Base-by-base conservation (phyloP, 1,284 basidiomycete species). In the Ganoderma boninense region DNA sequence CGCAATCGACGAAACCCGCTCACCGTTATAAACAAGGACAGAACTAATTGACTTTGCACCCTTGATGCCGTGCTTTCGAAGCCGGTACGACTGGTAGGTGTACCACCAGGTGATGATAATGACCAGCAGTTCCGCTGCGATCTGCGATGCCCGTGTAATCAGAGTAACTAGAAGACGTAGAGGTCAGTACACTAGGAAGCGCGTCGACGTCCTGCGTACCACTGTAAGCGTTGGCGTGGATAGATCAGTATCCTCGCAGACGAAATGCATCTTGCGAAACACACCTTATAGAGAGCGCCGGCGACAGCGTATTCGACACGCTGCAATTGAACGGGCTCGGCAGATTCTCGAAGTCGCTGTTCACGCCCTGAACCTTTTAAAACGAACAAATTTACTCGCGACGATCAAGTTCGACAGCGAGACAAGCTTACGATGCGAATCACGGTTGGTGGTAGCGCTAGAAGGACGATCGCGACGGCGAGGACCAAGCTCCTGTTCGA, bases 271-370 rank as follows among this genome's bases (percentile, higher is more conserved):
- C 23, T 26, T 26, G 3, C 10, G 23, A 26, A 52, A 52, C 23
- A 5, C 10, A 52, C 49, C 49, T 52, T 3, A 52, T 11, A 14
- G 4, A 14, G 49, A 52, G 49, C 49, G 11, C 14, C 10, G 49
- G 49, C 2, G 49, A 26, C 23, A 52, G 23, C 4, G 49, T 14
- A n/a, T 52, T 52, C 23, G 49, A 52, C 5, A 52, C 32, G 18
- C 32, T 57, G 32, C 56, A 57, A n/a, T 57, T 57, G 20, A 57
- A 57, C 6, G 56, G 56, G 20, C 56, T 57, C 5, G 56, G 56
- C 8, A 57, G 18, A 18, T 57, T 57, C 56, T 57, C 18, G 7
- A 57, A 35, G 18, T 32, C 29, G 11, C 20, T 32, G 16, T 57
- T 18, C 18, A 52, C 23, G 23, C 49, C 49, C 14, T 52, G 49